Evolutionary conservation across 768 basidiomycete genomes (phyloP), one percentile per base, ranked within the genome.

Genomic region (Psilocybe subaeruginosa): DNA sequence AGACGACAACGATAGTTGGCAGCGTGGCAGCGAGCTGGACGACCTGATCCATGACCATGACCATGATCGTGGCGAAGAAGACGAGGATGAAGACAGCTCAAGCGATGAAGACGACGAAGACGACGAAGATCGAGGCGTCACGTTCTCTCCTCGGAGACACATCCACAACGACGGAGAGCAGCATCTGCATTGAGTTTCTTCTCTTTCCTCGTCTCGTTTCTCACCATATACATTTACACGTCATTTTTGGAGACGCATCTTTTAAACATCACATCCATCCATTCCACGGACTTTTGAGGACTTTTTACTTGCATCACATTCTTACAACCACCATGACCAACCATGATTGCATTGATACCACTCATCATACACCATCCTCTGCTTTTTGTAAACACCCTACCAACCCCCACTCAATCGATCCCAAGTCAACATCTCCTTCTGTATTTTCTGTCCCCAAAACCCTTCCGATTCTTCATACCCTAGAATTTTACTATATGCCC

Each of bases 11-110:
- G 53, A 50, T 47, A 61, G 60, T 48, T 62, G 61, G 56, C 58
- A 68, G 72, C 33, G 74, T 68, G 7, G 75, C 71, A 19, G 77
- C 61, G 59, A 64, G 54, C 41, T 71, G 37, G 60, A 64, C 37
- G 74, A 50, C 75, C 74, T 62, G 73, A 71, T 48, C 3, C 79
- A 78, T 19, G 78, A 76, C 8, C 63, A 69, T 35, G 66, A 61
- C 0, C 71, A 55, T 41, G 49, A 47, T 46, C 19, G 50, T 29
- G 51, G 39, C 50, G 27, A 33, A 4, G 65, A 64, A 23, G 59
- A 65, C 14, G 51, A 60, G 27, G 63, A 64, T 31, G 58, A 54
- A 48, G 45, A 50, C 35, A 43, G 54, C 35, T 43, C 64, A 16
- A 43, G 41, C 41, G 23, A 50, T 54, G 45, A 64, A 37, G 46